phyloP scores from a whole-genome alignment of 345 rosid genomes.

The Eucalyptus sp. region DNA sequence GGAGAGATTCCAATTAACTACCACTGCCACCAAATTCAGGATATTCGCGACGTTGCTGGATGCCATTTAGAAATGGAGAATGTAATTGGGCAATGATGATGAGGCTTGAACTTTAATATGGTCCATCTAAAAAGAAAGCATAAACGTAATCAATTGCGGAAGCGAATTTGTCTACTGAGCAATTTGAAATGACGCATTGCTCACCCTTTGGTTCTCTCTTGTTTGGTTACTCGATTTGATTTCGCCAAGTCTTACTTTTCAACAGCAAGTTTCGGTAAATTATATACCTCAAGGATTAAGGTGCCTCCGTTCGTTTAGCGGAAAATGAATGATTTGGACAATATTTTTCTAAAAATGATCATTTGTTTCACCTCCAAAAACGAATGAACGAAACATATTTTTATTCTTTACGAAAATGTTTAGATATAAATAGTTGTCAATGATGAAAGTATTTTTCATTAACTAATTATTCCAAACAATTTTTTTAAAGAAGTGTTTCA shows the following conservation, averaged over 20 bases:
- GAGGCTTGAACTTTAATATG: background rate
- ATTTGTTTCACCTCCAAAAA: background rate
- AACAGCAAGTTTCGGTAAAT: background rate
- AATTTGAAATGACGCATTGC: background rate
- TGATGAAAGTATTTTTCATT: background rate
- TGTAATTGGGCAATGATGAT: background rate
- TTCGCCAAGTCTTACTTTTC: background rate
- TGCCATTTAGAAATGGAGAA: background rate
- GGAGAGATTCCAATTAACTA: background rate
- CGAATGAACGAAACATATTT: background rate
- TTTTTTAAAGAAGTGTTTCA: background rate
- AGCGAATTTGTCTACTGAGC: background rate
- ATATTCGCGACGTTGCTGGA: background rate
- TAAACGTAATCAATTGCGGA: background rate
- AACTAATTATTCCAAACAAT: background rate
- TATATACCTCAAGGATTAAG: background rate
- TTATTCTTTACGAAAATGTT: background rate
- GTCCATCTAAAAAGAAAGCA: background rate
- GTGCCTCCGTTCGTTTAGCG: rapidly evolving
- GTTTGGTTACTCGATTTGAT: background rate
- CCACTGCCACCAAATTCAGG: background rate
- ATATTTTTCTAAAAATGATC: background rate
- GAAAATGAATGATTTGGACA: background rate
- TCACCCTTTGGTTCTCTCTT: background rate
- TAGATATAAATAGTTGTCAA: background rate